Evolutionary conservation across 345 rosid genomes (phyloP).

Genomic region (Trapa incisa): DNA sequence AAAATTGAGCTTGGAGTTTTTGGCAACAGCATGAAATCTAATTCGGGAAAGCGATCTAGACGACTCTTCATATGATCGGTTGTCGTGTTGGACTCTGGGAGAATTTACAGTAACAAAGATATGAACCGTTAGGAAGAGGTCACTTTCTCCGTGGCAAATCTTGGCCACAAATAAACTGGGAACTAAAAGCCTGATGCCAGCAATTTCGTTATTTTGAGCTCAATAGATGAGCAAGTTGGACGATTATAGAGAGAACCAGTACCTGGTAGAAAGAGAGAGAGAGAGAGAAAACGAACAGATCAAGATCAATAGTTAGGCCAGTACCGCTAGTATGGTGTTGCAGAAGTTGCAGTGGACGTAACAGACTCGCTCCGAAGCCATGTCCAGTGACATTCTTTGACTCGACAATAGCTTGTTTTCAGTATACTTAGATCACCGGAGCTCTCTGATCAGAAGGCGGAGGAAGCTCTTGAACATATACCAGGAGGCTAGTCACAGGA

Average conservation of each 20-base stretch:
- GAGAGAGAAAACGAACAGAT: too few species aligned
- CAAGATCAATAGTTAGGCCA: not conserved
- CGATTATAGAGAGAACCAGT: not conserved
- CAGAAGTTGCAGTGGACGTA: constrained; percentile 98
- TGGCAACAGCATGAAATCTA: not conserved
- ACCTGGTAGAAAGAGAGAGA: not conserved
- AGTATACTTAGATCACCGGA: not conserved
- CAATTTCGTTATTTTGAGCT: not conserved
- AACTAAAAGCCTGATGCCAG: not conserved
- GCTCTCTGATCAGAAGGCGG: not conserved
- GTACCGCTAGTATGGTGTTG: constrained; percentile 95
- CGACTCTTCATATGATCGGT: not conserved
- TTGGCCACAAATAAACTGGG: not conserved
- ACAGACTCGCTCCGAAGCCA: constrained; percentile 73
- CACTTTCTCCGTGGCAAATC: too few species aligned
- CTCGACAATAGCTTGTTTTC: not conserved
- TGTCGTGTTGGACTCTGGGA: not conserved
- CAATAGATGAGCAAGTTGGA: not conserved
- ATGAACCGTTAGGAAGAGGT: not conserved
- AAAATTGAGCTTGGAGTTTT: not conserved
- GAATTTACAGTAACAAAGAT: not conserved
- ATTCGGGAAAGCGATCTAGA: not conserved
- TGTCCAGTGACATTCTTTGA: constrained; percentile 49
- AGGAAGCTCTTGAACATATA: not conserved
- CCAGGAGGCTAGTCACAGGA: too few species aligned